Evolutionary conservation across 257 asterid genomes (phyloP), one percentile per base, ranked within the genome.

Genomic region (Solanum microdontum): DNA sequence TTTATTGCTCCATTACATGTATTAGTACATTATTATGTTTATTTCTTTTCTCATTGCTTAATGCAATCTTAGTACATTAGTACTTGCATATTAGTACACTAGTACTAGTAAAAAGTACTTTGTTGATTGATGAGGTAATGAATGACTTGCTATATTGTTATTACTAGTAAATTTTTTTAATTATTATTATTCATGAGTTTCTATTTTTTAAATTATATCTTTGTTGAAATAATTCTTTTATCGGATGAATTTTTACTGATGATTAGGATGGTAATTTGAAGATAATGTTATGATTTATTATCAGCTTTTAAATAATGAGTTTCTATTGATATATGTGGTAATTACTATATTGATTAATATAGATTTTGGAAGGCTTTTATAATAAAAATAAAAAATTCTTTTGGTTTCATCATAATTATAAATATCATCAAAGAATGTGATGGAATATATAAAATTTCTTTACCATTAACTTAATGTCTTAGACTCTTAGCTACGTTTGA

Each of bases 171-270:
- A 1, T 23, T 60, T 55, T 21, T 14, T 5, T 4, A 15, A 1
- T 60, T 58, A 60, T 9, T 58, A 21, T 21, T 58, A 58, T 66
- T 26, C 30, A 68, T 30, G 96, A 96, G 79, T 85, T 96, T 86
- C 66, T 68, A 13, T 28, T 2, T 68, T 68, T 13, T 1, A 11
- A 26, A 26, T 28, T 21, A 19, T 8, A 60, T 60, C 69, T 60
- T 60, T 60, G 28, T 23, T 23, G 28, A 23, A 60, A 60, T 10
- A 21, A 8, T 6, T 23, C 8, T 60, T 19, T 60, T 23, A 64
- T 64, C 70, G 70, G 14, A 64, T 64, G 32, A 64, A n/a, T n/a
- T n/a, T 64, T 64, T 6, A n/a, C n/a, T 64, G 70, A 64, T n/a
- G 70, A 64, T 64, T 4, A n/a, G 66, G 26, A 19, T 19, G 24